Evolutionary conservation across 106 monocot genomes (phyloP).

Genomic region (Dactylorhiza incarnata): DNA sequence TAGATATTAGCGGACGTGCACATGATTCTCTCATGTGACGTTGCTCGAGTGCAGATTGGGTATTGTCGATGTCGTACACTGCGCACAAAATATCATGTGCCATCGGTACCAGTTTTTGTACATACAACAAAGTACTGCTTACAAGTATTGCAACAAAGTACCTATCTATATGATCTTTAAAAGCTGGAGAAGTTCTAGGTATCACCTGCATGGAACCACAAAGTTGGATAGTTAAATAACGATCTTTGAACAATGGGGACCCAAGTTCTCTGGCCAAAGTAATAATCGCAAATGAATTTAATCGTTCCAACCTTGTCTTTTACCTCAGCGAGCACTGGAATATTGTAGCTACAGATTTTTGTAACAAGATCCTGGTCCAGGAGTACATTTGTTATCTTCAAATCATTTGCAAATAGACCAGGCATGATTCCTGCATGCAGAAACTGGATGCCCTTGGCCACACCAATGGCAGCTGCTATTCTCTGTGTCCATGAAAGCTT

Average conservation of each 20-base stretch:
- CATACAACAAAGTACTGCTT: too few species aligned
- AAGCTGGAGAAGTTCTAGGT: conserved; percentile 31
- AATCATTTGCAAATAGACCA: conserved; percentile 67
- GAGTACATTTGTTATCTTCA: conserved; percentile 63
- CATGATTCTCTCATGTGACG: too few species aligned
- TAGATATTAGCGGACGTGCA: too few species aligned
- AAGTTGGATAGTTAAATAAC: background rate
- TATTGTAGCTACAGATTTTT: conserved; percentile 84
- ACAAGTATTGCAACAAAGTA: conserved; percentile 8
- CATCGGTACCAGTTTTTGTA: too few species aligned
- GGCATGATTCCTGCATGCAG: conserved; percentile 87
- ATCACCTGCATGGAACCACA: conserved; percentile 27
- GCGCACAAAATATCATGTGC: too few species aligned
- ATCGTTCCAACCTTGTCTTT: conserved; percentile 36
- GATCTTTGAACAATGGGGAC: background rate
- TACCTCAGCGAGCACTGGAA: conserved; percentile 58
- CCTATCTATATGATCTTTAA: conserved; percentile 43
- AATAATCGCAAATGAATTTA: background rate
- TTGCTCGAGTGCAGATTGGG: too few species aligned
- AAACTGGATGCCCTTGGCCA: conserved; percentile 83
- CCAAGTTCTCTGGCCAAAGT: background rate
- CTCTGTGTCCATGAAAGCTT: conserved; percentile 79
- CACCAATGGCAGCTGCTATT: conserved; percentile 71
- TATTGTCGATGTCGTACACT: too few species aligned
- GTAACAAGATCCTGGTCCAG: conserved; percentile 84